phyloP scores from a whole-genome alignment of 148 eudicot genomes.

The Amaranthus palmeri region DNA sequence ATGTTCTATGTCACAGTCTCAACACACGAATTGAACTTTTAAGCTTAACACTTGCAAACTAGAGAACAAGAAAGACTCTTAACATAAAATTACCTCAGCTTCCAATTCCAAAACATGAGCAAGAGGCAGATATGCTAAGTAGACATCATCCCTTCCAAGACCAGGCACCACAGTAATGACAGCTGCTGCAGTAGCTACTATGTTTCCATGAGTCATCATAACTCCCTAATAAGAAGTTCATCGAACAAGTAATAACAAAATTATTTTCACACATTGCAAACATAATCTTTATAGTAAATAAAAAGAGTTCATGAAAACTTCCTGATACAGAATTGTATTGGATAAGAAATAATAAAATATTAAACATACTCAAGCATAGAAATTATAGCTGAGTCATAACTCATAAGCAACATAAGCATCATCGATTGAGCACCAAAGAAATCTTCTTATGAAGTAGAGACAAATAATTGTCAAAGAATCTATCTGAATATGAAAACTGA shows the following conservation, averaged over 20 bases:
- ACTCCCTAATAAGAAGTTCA: slow-evolving; percentile 55
- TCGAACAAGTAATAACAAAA: background rate
- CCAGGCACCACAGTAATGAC: slow-evolving; percentile 75
- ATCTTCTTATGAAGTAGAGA: background rate
- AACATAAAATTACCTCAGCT: slow-evolving; percentile 66
- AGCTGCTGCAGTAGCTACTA: slow-evolving; percentile 90
- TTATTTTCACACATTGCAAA: background rate
- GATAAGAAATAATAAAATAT: background rate
- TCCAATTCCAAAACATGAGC: slow-evolving; percentile 96
- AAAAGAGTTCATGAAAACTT: background rate
- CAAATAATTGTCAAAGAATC: background rate
- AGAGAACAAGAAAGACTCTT: background rate
- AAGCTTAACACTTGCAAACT: background rate
- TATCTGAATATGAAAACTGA: background rate
- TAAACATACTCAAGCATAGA: background rate
- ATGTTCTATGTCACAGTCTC: slow-evolving; percentile 48
- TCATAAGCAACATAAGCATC: slow-evolving; percentile 1
- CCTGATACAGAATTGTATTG: background rate
- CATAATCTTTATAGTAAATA: background rate
- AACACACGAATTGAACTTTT: slow-evolving; percentile 21
- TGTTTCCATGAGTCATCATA: slow-evolving; percentile 91
- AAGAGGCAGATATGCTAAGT: slow-evolving; percentile 82
- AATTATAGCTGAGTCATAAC: background rate
- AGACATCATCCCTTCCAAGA: slow-evolving; percentile 65
- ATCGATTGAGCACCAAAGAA: background rate